A percentile compares a stretch with the other conserved stretches of the same genome.
Evolutionary conservation across 768 basidiomycete species (phyloP).

Genomic region (Kwoniella sp.): DNA sequence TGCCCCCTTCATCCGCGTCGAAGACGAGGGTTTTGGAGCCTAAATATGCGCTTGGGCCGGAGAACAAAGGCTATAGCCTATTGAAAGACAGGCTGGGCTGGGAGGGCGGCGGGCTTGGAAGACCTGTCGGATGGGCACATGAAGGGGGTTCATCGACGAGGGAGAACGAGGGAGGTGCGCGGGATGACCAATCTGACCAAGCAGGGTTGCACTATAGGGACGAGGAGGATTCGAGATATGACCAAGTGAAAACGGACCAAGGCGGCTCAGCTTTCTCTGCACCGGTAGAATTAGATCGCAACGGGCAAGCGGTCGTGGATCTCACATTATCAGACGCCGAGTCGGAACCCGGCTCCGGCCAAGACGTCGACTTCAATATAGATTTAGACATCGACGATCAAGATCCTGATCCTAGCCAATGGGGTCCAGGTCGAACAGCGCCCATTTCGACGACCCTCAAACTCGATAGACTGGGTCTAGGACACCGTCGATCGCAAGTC

Average conservation of each 20-base stretch:
- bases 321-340: slow-evolving; percentile 27
- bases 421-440: slow-evolving; percentile 48
- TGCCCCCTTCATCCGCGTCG: background rate
- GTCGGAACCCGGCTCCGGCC: slow-evolving; percentile 12
- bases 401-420: background rate
- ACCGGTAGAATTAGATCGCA: slow-evolving; percentile 18
- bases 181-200: background rate
- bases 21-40: background rate
- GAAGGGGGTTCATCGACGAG: background rate
- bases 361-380: background rate
- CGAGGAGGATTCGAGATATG: background rate
- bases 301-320: slow-evolving; percentile 28
- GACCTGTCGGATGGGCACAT: slow-evolving; percentile 28
- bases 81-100: slow-evolving; percentile 42
- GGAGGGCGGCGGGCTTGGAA: slow-evolving; percentile 49
- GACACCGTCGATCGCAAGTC: slow-evolving; percentile 23
- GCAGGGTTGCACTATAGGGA: background rate
- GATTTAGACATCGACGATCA: background rate
- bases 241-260: background rate
- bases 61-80: slow-evolving; percentile 48
- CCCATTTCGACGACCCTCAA: slow-evolving; percentile 48
- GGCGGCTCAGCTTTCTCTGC: background rate
- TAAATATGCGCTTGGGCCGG: slow-evolving; percentile 46
- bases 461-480: slow-evolving; percentile 46
- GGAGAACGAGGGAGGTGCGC: background rate